These are phyloP conservation scores for Mucor saturninus DNA, from an alignment of 371 early-diverging fungal species.

Conservation along the genomic window DNA sequence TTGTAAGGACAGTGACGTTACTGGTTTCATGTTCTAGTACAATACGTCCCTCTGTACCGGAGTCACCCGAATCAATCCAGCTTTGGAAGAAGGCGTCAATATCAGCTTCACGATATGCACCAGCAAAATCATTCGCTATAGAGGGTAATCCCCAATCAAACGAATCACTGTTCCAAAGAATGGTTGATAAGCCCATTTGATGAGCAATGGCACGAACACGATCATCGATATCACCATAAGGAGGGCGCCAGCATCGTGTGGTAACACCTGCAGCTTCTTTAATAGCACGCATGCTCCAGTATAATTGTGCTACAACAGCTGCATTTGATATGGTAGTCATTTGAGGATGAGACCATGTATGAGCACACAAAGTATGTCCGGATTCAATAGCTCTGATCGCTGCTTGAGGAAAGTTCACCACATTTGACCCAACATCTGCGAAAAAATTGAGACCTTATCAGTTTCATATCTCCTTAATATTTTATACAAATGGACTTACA, in stretches of 20 bases:
- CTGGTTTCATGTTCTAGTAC: slow-evolving; percentile 59
- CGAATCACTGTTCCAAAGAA: slow-evolving; percentile 50
- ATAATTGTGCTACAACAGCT: slow-evolving; percentile 52
- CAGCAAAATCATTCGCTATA: slow-evolving; percentile 30
- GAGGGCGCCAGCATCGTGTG: slow-evolving; percentile 58
- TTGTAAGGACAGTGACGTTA: slow-evolving; percentile 39
- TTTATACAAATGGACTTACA: slow-evolving; percentile 24
- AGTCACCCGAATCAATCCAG: slow-evolving; percentile 44
- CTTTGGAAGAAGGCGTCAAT: slow-evolving; percentile 44
- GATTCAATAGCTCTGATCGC: slow-evolving; percentile 42
- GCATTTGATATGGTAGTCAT: slow-evolving; percentile 50
- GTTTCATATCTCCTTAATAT: background rate
- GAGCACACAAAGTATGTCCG: slow-evolving; percentile 51
- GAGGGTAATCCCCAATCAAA: slow-evolving; percentile 48
- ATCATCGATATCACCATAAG: slow-evolving; percentile 55
- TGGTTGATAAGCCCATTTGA: slow-evolving; percentile 48
- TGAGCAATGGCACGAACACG: slow-evolving; percentile 55
- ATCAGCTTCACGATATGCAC: slow-evolving; percentile 16
- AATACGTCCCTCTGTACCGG: slow-evolving; percentile 45
- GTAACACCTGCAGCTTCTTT: slow-evolving; percentile 56
- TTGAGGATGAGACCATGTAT: slow-evolving; percentile 58
- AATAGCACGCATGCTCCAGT: slow-evolving; percentile 54
- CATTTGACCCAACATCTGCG: slow-evolving; percentile 52
- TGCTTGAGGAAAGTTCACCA: slow-evolving; percentile 42
- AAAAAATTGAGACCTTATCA: background rate